Evolutionary conservation across 2,329 filamentous ascomycete genomes (phyloP).

Genomic region (Sporothrix luriei): DNA sequence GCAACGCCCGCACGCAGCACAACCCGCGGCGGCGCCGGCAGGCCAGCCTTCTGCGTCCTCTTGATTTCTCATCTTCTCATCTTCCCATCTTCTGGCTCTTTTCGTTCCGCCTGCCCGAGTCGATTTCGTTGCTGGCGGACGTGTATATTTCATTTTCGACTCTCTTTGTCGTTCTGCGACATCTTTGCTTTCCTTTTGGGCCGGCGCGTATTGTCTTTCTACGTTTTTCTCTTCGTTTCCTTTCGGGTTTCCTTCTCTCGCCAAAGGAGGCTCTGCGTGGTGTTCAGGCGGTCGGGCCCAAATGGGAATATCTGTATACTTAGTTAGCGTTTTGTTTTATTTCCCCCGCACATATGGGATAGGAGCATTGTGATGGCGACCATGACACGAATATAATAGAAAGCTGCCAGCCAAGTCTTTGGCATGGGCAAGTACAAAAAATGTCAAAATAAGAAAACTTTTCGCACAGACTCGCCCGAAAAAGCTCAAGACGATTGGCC

Average conservation of each 20-base stretch:
- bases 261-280: conserved; percentile 28
- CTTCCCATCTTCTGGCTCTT: too few species aligned
- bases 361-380: neutral
- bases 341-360: conserved; percentile 6
- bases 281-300: conserved; percentile 30
- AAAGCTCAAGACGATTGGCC: neutral
- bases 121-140: conserved; percentile 10
- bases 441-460: conserved; percentile 29
- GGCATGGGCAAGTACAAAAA: conserved; percentile 27
- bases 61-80: conserved; percentile 12
- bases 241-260: conserved; percentile 17
- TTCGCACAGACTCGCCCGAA: conserved; percentile 5
- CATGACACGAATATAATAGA: conserved; percentile 29
- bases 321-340: conserved; percentile 28
- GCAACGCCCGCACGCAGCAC: neutral
- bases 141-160: conserved; percentile 30
- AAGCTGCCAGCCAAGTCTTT: conserved; percentile 21
- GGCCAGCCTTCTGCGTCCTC: neutral
- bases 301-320: conserved; percentile 31
- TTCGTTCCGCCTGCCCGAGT: conserved; percentile 15
- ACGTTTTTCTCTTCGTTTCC: neutral
- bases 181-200: conserved; percentile 16
- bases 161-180: conserved; percentile 21
- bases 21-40: conserved; percentile 32
- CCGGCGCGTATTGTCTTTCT: conserved; percentile 12